Conservation (phyloP, 2,329 filamentous ascomycete genomes). For the Claviceps arundinis region DNA sequence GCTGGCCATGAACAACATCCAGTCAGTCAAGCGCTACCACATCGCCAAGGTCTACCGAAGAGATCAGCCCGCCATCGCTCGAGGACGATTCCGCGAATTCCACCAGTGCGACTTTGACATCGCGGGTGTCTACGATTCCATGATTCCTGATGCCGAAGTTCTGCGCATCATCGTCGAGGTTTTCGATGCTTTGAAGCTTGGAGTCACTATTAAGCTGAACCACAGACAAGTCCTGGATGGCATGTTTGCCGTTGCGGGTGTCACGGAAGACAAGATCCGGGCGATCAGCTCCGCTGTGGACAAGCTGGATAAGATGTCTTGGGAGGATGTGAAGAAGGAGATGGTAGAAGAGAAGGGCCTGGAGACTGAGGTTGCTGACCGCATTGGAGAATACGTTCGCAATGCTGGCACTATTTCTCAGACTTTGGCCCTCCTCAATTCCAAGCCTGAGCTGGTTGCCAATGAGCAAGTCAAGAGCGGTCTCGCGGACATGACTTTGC, state of each 20-base stretch:
- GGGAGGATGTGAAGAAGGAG: constrained; percentile 79
- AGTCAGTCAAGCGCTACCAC: constrained; percentile 86
- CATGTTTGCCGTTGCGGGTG: constrained; percentile 81
- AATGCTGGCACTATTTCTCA: constrained; percentile 57
- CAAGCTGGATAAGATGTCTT: constrained; percentile 87
- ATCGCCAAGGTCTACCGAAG: constrained; percentile 67
- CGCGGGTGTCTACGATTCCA: constrained; percentile 73
- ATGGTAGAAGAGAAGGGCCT: constrained; percentile 81
- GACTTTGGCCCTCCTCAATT: constrained; percentile 55
- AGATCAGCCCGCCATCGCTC: constrained; percentile 54
- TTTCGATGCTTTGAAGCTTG: constrained; percentile 62
- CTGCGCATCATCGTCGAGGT: constrained; percentile 74
- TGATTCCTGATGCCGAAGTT: constrained; percentile 87
- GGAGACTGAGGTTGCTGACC: constrained; percentile 62
- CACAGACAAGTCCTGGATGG: constrained; percentile 90
- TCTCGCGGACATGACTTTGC: constrained; percentile 63
- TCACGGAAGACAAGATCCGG: constrained; percentile 74
- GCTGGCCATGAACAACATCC: constrained; percentile 81
- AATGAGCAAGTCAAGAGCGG: constrained; percentile 70
- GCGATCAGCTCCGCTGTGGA: constrained; percentile 88
- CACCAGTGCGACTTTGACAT: constrained; percentile 98
- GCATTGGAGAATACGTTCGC: constrained; percentile 74
- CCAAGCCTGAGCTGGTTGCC: constrained; percentile 51
- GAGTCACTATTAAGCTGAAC: constrained; percentile 84
- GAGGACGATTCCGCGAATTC: constrained; percentile 89